Evolutionary conservation across 2,329 filamentous ascomycete genomes (phyloP).

Genomic region (Talaromyces islandicus): DNA sequence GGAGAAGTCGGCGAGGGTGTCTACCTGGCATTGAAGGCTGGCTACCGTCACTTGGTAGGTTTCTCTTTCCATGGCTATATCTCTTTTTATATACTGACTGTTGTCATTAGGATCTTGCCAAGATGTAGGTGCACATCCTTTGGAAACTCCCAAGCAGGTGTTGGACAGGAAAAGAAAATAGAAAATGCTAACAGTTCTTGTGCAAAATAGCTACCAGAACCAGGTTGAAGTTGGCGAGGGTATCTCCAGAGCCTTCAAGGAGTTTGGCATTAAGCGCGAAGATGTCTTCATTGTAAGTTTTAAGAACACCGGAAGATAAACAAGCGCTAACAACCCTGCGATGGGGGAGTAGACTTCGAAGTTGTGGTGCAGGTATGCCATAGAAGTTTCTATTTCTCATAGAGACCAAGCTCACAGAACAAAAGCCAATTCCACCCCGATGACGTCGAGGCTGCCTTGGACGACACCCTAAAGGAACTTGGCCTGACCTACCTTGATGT

Average conservation of each 20-base stretch:
- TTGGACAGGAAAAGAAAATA: background rate
- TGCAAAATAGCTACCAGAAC: conserved; percentile 28
- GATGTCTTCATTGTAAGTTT: conserved; percentile 34
- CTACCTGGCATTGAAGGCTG: conserved; percentile 34
- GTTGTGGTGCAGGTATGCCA: conserved; percentile 50
- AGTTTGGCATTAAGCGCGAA: conserved; percentile 35
- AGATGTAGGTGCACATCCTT: conserved; percentile 23
- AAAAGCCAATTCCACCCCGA: conserved; percentile 41
- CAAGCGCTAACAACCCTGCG: background rate
- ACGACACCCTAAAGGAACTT: conserved; percentile 47
- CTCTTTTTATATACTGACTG: conserved; percentile 12
- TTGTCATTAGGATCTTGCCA: conserved; percentile 28
- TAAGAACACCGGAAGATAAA: background rate
- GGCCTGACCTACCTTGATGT: conserved; percentile 51
- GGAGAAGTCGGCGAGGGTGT: conserved; percentile 35
- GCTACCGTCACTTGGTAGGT: conserved; percentile 35
- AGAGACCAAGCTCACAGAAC: background rate
- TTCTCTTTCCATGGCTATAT: background rate
- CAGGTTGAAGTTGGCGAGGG: conserved; percentile 31
- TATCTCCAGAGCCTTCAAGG: conserved; percentile 29
- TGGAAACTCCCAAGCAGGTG: background rate
- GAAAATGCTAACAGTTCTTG: background rate
- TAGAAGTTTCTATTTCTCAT: background rate
- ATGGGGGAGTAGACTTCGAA: conserved; percentile 48
- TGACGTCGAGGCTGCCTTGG: conserved; percentile 46